These are phyloP conservation scores for Trypanosoma boissoni DNA, from an alignment of 208 protist genomes.

Conservation along the genomic window DNA sequence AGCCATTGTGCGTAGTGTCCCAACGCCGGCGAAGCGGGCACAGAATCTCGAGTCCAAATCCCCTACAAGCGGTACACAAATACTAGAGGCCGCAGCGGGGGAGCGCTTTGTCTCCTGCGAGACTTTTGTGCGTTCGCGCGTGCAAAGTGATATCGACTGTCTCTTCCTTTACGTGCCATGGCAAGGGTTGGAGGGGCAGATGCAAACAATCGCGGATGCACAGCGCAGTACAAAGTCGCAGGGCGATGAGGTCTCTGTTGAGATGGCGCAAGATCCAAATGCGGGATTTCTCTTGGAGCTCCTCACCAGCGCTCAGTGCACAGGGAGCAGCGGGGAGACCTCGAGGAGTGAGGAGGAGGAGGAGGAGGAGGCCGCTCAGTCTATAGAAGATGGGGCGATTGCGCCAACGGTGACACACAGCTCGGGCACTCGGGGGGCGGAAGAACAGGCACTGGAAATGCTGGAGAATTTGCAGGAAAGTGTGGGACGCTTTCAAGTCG, in stretches of 20 bases:
- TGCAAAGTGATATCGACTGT: slow-evolving; percentile 69
- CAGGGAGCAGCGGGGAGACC: not conserved
- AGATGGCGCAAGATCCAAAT: slow-evolving; percentile 6
- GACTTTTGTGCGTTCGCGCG: slow-evolving; percentile 40
- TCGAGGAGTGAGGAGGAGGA: not conserved
- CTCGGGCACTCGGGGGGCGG: slow-evolving; percentile 21
- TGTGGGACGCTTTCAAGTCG: slow-evolving; percentile 71
- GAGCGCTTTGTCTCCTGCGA: slow-evolving; percentile 38
- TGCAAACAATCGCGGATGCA: slow-evolving; percentile 31
- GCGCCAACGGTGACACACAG: too few species aligned
- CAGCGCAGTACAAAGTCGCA: not conserved
- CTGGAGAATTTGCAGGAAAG: slow-evolving; percentile 49
- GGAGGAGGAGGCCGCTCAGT: not conserved
- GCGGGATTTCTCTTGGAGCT: slow-evolving; percentile 33
- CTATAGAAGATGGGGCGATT: too few species aligned
- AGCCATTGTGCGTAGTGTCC: slow-evolving; percentile 29
- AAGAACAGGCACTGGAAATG: slow-evolving; percentile 34
- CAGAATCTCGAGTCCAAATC: not conserved
- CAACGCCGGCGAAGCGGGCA: slow-evolving; percentile 7
- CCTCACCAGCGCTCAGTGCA: not conserved
- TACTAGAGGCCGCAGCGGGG: not conserved
- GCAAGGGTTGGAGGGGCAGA: slow-evolving; percentile 50
- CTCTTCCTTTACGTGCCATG: slow-evolving; percentile 73
- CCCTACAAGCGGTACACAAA: not conserved
- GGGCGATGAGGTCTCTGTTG: not conserved